These are phyloP conservation scores for Meyerozyma guilliermondii DNA, from an alignment of 1,139 yeast species.

Conservation along the genomic window DNA sequence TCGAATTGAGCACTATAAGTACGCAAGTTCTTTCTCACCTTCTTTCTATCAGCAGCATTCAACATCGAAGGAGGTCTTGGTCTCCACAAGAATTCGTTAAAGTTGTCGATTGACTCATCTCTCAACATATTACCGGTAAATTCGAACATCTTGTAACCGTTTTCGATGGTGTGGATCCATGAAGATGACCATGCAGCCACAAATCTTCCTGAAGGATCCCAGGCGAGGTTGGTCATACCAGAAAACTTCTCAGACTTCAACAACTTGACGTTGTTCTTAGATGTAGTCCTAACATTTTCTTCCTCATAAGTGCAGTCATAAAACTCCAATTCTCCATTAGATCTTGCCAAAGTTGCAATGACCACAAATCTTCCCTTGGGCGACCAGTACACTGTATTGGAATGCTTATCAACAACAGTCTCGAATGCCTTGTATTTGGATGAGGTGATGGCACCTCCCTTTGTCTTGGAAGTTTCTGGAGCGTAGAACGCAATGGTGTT, in stretches of 20 bases:
- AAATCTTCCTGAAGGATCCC: conserved; percentile 97
- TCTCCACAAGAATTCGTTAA: conserved; percentile 93
- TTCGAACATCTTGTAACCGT: conserved; percentile 86
- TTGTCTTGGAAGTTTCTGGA: conserved; percentile 46
- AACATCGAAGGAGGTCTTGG: conserved; percentile 87
- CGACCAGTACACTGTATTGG: conserved; percentile 80
- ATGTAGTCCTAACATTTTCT: conserved; percentile 30
- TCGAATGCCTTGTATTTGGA: conserved; percentile 36
- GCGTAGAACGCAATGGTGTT: conserved; percentile 79
- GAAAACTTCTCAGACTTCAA: conserved; percentile 60
- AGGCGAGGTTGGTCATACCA: conserved; percentile 79
- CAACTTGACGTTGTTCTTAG: conserved; percentile 53
- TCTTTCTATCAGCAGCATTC: conserved; percentile 75
- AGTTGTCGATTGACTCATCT: conserved; percentile 75
- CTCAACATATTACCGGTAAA: conserved; percentile 72
- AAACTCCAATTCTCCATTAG: conserved; percentile 71
- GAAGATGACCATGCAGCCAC: conserved; percentile 83
- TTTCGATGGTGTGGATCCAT: conserved; percentile 82
- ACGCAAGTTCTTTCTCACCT: conserved; percentile 83
- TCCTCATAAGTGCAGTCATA: conserved; percentile 85
- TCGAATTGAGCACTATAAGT: conserved; percentile 92
- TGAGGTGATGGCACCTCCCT: conserved; percentile 19
- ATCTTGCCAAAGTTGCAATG: conserved; percentile 65
- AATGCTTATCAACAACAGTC: conserved; percentile 54
- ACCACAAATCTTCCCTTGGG: conserved; percentile 91